Percentiles rank a stretch among this genome's conserved stretches.
Evolutionary conservation across 768 basidiomycete genomes (phyloP).

Genomic region (Pulveroboletus sp.): DNA sequence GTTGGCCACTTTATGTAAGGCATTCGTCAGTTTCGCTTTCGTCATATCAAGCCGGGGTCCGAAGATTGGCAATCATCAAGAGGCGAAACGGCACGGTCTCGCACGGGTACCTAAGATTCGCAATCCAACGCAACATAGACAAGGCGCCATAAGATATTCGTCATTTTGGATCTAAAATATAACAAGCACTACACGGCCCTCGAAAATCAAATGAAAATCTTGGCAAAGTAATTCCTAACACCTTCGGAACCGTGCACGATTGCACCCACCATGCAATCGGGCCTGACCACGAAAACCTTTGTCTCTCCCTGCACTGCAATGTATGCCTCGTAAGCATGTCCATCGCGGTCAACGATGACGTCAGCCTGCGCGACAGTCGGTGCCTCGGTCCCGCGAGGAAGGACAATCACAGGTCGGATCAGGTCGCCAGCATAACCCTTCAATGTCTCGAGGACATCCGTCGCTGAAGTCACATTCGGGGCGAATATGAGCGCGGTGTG

Average conservation of each 20-base stretch:
- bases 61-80: too few relatives aligned
- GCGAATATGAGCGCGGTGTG: conserved; percentile 33
- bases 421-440: conserved; percentile 1
- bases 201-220: conserved; percentile 16
- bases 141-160: too few relatives aligned
- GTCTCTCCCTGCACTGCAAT: conserved; percentile 27
- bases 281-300: conserved; percentile 37
- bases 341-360: conserved; percentile 35
- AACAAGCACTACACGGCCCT: too few relatives aligned
- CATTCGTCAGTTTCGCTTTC: too few relatives aligned
- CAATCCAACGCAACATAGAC: too few relatives aligned
- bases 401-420: conserved; percentile 12
- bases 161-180: too few relatives aligned
- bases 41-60: too few relatives aligned
- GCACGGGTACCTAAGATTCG: too few relatives aligned
- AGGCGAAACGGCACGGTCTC: too few relatives aligned
- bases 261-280: conserved; percentile 43
- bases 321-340: conserved; percentile 41
- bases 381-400: conserved; percentile 3
- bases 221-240: conserved; percentile 13
- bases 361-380: conserved; percentile 27
- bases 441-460: conserved; percentile 9
- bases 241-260: conserved; percentile 21
- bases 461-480: background rate
- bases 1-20: too few relatives aligned